Conservation (phyloP, 495 filamentous ascomycete species). For the Penicillium cinerascens region DNA sequence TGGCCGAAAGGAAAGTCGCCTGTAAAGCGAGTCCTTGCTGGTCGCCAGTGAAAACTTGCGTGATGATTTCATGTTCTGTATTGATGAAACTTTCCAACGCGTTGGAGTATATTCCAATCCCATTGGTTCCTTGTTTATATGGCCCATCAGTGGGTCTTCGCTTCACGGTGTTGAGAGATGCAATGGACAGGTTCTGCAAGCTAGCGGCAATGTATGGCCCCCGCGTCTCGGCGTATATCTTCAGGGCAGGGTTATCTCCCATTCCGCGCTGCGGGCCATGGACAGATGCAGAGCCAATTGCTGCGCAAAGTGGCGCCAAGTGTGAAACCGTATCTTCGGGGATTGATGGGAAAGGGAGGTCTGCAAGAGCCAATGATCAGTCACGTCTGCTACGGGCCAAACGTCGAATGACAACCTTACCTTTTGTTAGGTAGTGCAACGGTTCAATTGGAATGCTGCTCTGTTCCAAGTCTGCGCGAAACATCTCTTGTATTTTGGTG, state of each 20-base stretch:
- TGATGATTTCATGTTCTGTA: slow-evolving; percentile 85
- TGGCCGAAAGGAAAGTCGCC: slow-evolving; percentile 68
- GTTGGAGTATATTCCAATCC: slow-evolving; percentile 83
- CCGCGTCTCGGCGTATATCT: slow-evolving; percentile 79
- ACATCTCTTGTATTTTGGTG: slow-evolving; percentile 74
- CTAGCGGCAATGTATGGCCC: slow-evolving; percentile 78
- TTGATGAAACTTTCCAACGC: slow-evolving; percentile 81
- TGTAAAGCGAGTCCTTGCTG: slow-evolving; percentile 77
- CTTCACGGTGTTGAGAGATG: slow-evolving; percentile 83
- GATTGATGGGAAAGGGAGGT: slow-evolving; percentile 67
- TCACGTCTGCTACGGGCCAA: not conserved
- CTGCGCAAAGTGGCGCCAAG: slow-evolving; percentile 55
- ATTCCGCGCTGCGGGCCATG: slow-evolving; percentile 46
- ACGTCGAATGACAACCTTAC: slow-evolving; percentile 26
- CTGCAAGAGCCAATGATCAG: slow-evolving; percentile 19
- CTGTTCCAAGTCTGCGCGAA: slow-evolving; percentile 70
- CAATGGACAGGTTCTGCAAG: slow-evolving; percentile 78
- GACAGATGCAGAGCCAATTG: slow-evolving; percentile 51
- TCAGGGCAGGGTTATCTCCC: slow-evolving; percentile 58
- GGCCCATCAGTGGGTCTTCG: slow-evolving; percentile 74
- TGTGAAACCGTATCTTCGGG: slow-evolving; percentile 54
- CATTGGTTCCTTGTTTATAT: slow-evolving; percentile 89
- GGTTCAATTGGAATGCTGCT: slow-evolving; percentile 77
- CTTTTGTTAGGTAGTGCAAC: slow-evolving; percentile 88
- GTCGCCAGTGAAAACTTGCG: slow-evolving; percentile 74